phyloP scores from a whole-genome alignment of 2,329 filamentous ascomycete genomes.

The Didymella segeticola region DNA sequence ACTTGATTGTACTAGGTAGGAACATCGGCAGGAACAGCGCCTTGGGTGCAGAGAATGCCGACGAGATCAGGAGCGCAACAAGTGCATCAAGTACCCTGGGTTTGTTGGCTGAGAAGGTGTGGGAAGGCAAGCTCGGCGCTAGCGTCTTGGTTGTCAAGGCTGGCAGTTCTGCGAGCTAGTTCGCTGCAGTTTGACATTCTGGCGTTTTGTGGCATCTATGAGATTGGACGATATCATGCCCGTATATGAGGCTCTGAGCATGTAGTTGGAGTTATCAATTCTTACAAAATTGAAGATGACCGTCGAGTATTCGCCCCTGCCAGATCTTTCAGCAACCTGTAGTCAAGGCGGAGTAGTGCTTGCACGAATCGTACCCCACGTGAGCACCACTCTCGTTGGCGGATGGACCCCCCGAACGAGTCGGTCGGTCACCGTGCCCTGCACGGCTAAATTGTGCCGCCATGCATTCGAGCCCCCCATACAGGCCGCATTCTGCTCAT shows the following conservation, averaged over 20 bases:
- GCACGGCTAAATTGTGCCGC: slow-evolving; percentile 17
- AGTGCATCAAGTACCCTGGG: slow-evolving; percentile 59
- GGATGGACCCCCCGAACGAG: slow-evolving; percentile 3
- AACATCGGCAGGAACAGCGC: slow-evolving; percentile 37
- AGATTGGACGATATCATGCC: not conserved
- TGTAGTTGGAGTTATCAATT: not conserved
- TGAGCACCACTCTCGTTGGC: not conserved
- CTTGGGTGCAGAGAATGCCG: slow-evolving; percentile 52
- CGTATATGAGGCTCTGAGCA: not conserved
- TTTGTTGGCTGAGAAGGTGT: slow-evolving; percentile 65
- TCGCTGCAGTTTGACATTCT: too few relatives aligned
- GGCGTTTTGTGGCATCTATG: not conserved
- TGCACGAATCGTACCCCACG: not conserved
- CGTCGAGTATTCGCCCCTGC: not conserved
- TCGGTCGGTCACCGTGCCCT: not conserved
- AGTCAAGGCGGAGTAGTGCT: slow-evolving; percentile 1
- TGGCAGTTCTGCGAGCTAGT: slow-evolving; percentile 11
- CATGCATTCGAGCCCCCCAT: slow-evolving; percentile 16
- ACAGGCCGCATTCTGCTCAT: slow-evolving; percentile 17
- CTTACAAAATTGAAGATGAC: not conserved
- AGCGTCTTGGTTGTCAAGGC: slow-evolving; percentile 76
- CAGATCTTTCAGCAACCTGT: too few relatives aligned
- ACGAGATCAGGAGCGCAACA: slow-evolving; percentile 41
- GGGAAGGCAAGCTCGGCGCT: slow-evolving; percentile 65
- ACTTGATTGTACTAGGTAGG: slow-evolving; percentile 73